A percentile compares a stretch with the other conserved stretches of the same genome.
Evolutionary conservation across 768 basidiomycete genomes (phyloP).

Genomic region (Lentinus tigrinus): DNA sequence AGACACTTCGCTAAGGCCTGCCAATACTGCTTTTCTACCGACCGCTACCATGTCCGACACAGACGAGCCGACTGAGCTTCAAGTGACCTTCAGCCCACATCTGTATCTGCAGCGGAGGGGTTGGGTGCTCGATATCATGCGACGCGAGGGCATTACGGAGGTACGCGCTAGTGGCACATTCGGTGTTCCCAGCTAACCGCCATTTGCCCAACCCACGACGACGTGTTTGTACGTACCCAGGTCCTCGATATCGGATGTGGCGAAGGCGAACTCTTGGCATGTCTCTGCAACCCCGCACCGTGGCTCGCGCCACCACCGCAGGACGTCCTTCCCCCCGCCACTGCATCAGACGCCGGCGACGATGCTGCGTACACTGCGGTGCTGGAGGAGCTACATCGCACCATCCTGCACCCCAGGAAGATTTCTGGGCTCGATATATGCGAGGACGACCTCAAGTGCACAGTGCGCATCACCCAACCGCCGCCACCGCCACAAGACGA

Average conservation of each 20-base stretch:
- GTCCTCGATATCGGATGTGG: conserved; percentile 86
- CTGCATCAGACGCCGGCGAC: conserved; percentile 4
- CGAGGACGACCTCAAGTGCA: conserved; percentile 50
- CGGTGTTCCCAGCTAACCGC: background rate
- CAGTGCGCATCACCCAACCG: conserved; percentile 48
- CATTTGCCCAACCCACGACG: background rate
- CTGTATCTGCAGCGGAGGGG: conserved; percentile 27
- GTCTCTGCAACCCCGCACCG: conserved; percentile 73
- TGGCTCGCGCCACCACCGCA: conserved; percentile 49
- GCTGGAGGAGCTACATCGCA: conserved; percentile 4
- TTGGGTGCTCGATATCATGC: conserved; percentile 30
- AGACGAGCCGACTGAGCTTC: conserved; percentile 17
- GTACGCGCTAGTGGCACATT: conserved; percentile 7
- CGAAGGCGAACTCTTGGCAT: conserved; percentile 68
- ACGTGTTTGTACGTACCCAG: conserved; percentile 33
- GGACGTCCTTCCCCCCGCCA: conserved; percentile 4
- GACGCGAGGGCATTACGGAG: conserved; percentile 22
- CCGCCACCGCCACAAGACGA: conserved; percentile 33
- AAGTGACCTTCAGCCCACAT: conserved; percentile 27
- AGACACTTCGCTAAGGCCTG: background rate
- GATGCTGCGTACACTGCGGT: background rate
- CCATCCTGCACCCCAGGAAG: conserved; percentile 22
- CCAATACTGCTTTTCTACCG: background rate
- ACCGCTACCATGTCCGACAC: conserved; percentile 5
- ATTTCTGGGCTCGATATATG: conserved; percentile 70